Percentiles rank a stretch among this genome's conserved stretches.
Evolutionary conservation across 2,329 filamentous ascomycete species (phyloP).

Genomic region (Calonectria leucothoes): DNA sequence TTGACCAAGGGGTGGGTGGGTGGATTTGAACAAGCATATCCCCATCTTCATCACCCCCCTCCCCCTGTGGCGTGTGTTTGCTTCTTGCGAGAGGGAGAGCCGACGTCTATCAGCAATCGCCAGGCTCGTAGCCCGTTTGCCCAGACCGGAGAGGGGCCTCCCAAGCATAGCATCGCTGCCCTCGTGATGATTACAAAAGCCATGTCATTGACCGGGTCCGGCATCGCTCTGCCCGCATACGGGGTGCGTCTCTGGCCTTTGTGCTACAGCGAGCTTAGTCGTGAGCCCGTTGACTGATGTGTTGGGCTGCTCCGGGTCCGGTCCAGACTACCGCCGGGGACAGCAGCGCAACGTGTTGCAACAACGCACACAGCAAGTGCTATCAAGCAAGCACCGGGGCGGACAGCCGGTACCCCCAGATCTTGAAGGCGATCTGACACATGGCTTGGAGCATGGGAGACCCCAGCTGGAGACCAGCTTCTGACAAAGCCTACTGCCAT

Average conservation of each 20-base stretch:
- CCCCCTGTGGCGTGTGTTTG: background rate
- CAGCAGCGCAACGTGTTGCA: background rate
- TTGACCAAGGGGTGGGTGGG: background rate
- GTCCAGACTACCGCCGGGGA: background rate
- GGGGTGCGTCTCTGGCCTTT: background rate
- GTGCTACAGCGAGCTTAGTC: background rate
- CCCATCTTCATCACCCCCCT: background rate
- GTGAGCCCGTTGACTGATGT: background rate
- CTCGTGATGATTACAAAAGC: background rate
- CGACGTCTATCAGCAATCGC: background rate
- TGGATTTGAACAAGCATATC: background rate
- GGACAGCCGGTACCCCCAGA: background rate
- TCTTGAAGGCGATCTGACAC: constrained; percentile 8
- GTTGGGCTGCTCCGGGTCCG: background rate
- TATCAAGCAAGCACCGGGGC: background rate
- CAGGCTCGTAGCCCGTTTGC: background rate
- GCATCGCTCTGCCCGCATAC: background rate
- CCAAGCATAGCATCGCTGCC: background rate
- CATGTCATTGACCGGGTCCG: constrained; percentile 4
- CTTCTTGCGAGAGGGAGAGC: background rate
- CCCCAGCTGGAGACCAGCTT: background rate
- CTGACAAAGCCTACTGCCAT: background rate
- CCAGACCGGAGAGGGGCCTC: background rate
- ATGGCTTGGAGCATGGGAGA: background rate
- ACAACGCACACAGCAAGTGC: background rate